phyloP scores from a whole-genome alignment of 2,329 filamentous ascomycete species.

The Fusarium proliferatum region DNA sequence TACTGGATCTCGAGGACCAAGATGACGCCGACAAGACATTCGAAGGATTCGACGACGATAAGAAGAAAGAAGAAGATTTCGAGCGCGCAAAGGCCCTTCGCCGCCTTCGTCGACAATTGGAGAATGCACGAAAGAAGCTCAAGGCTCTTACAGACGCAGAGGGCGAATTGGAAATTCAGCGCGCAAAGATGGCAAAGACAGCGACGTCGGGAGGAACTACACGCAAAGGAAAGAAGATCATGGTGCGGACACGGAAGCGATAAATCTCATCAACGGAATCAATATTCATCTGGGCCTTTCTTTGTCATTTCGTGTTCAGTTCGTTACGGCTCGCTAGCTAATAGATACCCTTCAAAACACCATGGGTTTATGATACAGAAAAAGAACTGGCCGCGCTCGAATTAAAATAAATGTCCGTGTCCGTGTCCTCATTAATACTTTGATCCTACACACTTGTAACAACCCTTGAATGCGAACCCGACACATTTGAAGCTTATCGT shows the following conservation, averaged over 20 bases:
- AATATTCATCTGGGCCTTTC: not conserved
- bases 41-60: constrained; percentile 34
- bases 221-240: constrained; percentile 70
- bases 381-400: constrained; percentile 14
- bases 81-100: constrained; percentile 56
- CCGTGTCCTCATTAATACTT: constrained; percentile 50
- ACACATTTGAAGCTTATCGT: constrained; percentile 66
- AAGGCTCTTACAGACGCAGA: constrained; percentile 66
- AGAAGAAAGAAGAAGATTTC: constrained; percentile 48
- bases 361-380: constrained; percentile 44
- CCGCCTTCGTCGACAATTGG: constrained; percentile 61
- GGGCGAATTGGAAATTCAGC: constrained; percentile 66
- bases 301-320: constrained; percentile 33
- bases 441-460: constrained; percentile 63
- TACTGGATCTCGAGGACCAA: constrained; percentile 48
- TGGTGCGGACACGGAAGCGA: constrained; percentile 71
- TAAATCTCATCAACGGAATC: constrained; percentile 46
- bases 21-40: constrained; percentile 44
- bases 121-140: constrained; percentile 64
- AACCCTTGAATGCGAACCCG: constrained; percentile 60
- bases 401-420: constrained; percentile 4
- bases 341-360: constrained; percentile 44
- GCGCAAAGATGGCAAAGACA: constrained; percentile 74
- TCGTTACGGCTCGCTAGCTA: constrained; percentile 42
- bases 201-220: constrained; percentile 69